A percentile compares a stretch with the other conserved stretches of the same genome.
phyloP scores from a whole-genome alignment of 1,139 yeast species.

The Zygosaccharomyces sapae region DNA sequence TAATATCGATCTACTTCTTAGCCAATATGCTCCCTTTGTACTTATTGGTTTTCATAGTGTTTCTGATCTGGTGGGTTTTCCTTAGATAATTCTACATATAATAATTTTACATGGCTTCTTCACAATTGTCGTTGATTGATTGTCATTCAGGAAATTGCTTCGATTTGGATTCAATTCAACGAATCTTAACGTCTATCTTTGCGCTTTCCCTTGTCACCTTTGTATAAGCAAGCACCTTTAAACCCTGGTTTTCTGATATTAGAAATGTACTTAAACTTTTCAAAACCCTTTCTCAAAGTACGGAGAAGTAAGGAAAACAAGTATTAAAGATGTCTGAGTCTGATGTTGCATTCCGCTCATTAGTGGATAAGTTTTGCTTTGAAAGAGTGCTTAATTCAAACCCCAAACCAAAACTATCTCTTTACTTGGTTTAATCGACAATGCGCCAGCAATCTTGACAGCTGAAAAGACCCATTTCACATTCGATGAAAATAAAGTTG shows the following conservation, averaged over 20 bases:
- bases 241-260: too few species aligned
- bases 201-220: too few species aligned
- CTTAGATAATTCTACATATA: conserved; percentile 38
- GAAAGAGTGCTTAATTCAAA: conserved; percentile 47
- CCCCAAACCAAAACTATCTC: conserved; percentile 63
- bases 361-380: conserved; percentile 40
- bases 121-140: too few species aligned
- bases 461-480: conserved; percentile 69
- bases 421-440: conserved; percentile 61
- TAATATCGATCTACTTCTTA: conserved; percentile 80
- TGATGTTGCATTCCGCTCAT: background rate
- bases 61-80: conserved; percentile 80
- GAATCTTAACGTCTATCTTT: too few species aligned
- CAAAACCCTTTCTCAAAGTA: too few species aligned
- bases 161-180: too few species aligned
- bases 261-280: too few species aligned
- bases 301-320: background rate
- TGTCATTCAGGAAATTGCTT: too few species aligned
- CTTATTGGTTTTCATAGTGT: conserved; percentile 67
- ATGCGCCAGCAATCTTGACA: conserved; percentile 61
- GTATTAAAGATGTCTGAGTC: background rate
- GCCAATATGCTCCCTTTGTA: conserved; percentile 84
- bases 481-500: conserved; percentile 27
- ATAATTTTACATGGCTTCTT: background rate
- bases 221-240: too few species aligned